phyloP scores from a whole-genome alignment of 169 alveolate genomes.

The Plasmodium vivax region DNA sequence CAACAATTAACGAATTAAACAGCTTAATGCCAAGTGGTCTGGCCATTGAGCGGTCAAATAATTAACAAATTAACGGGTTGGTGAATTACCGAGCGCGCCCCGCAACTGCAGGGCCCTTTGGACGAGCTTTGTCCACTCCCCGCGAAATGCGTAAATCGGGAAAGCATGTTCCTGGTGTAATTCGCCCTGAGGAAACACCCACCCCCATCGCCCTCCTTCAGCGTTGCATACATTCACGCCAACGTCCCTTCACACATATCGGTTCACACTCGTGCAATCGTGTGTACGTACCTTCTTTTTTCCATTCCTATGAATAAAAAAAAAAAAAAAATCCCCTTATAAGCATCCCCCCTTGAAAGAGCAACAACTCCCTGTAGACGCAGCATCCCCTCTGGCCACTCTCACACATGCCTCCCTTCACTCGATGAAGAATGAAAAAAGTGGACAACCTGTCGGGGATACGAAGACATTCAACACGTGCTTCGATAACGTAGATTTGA shows the following conservation, averaged over 20 bases:
- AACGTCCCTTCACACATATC: not conserved
- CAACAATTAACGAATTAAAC: not conserved
- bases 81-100: not conserved
- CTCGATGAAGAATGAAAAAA: constrained; percentile 29
- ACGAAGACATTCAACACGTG: constrained; percentile 68
- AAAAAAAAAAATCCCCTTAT: not conserved
- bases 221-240: not conserved
- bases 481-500: constrained; percentile 48
- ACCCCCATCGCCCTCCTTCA: not conserved
- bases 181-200: not conserved
- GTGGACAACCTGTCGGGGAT: not conserved
- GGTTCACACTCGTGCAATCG: not conserved
- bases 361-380: not conserved
- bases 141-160: not conserved
- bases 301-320: not conserved
- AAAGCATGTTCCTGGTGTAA: not conserved
- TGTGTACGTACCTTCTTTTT: not conserved
- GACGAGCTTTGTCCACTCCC: not conserved
- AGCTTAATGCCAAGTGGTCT: not conserved
- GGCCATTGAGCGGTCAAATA: not conserved
- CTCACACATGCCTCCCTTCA: not conserved
- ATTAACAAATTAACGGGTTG: not conserved
- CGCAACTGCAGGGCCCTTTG: not conserved
- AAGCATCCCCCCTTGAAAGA: not conserved
- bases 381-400: not conserved